Conservation (phyloP, 306 rosid genomes). For the Alnus rubra region DNA sequence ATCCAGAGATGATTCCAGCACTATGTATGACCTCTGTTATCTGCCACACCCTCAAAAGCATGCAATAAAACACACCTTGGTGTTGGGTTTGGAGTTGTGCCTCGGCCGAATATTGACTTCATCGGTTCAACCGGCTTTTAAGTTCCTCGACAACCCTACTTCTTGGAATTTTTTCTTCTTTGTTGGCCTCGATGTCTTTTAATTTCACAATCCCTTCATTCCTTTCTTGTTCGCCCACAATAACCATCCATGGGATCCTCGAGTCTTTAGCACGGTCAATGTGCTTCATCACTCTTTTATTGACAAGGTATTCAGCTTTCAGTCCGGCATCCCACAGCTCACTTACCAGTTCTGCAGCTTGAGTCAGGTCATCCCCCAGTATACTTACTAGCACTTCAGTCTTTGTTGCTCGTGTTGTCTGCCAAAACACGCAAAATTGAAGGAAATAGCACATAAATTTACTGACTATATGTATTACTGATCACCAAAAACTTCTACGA, state of each 20-base stretch:
- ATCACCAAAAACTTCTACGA: neutral
- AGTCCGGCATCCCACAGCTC: constrained; percentile 73
- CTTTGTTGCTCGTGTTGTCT: constrained; percentile 76
- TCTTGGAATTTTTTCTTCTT: constrained; percentile 48
- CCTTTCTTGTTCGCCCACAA: constrained; percentile 71
- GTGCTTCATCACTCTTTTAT: constrained; percentile 64
- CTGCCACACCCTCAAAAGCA: neutral
- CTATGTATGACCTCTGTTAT: too few relatives aligned
- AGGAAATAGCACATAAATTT: neutral
- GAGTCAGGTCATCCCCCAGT: constrained; percentile 61
- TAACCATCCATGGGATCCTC: constrained; percentile 82
- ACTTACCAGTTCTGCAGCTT: constrained; percentile 69
- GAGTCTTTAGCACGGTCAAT: constrained; percentile 74
- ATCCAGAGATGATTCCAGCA: too few relatives aligned
- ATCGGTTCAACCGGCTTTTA: constrained; percentile 41
- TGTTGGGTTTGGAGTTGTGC: neutral
- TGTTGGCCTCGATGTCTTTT: constrained; percentile 47
- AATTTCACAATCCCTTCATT: constrained; percentile 62
- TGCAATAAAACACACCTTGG: neutral
- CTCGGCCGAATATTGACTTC: neutral
- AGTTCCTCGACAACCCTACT: constrained; percentile 62
- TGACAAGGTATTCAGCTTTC: constrained; percentile 62
- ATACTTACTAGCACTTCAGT: constrained; percentile 85
- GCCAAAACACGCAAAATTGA: constrained; percentile 12
- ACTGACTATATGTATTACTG: neutral